Evolutionary conservation across 768 basidiomycete genomes (phyloP), one percentile per base, ranked within the genome.

Genomic region (Tricholoma matsutake): DNA sequence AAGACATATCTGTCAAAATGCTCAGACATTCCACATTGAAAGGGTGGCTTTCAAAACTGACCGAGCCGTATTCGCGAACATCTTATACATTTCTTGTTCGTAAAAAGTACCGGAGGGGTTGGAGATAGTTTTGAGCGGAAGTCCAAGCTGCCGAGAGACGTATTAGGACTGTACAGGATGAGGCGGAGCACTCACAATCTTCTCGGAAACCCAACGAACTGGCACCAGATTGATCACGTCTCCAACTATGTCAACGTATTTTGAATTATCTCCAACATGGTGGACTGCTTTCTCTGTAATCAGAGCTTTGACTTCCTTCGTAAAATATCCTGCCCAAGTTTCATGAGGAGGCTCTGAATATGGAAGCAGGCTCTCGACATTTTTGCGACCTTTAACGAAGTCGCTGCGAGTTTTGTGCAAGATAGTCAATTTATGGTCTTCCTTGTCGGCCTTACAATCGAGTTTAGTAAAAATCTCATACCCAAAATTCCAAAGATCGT

Each of bases 171-270:
- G 13, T 22, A 22, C 55, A 58, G 28, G 8, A 49, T 22, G 10
- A 52, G 11, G 9, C 29, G 34, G 13, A 57, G 54, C 34, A 73
- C 86, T 64, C 61, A 89, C 89, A 60, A 89, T 73, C 57, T 82
- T 68, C 32, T 81, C 75, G 9, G 81, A 80, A 29, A 86, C 76
- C 87, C 86, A 91, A 61, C 83, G 78, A 4, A 87, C 70, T 0
- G 89, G 84, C 39, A 88, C 60, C 28, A 79, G 68, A 62, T 91
- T 87, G 66, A 88, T 81, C 20, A 91, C 88, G 64, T 91, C 86
- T 43, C 75, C 76, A 6, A 91, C 81, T 37, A 91, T 79, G 67
- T 92, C 87, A 20, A 90, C 69, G 54, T 71, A 77, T 32, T 63
- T 72, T 16, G 62, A 58, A 14, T 57, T 53, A 14, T 70, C 63